Evolutionary conservation across 164 flowering plant genomes (phyloP).

Genomic region (Magnolia sinica): DNA sequence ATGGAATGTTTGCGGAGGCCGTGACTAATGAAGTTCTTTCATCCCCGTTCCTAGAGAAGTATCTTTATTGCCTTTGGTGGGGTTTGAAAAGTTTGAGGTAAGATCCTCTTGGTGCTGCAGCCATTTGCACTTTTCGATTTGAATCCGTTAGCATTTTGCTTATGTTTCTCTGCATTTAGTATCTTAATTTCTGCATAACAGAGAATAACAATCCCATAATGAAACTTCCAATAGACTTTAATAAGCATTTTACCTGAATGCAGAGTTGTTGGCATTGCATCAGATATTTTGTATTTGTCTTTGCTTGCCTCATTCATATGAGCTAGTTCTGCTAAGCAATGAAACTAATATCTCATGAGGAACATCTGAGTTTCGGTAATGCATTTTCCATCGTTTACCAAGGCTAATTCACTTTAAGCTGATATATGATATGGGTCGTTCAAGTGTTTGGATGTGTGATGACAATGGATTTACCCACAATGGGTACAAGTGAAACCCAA

Average conservation of each 20-base stretch:
- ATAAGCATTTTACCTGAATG: not conserved
- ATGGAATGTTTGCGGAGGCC: conserved; percentile 84
- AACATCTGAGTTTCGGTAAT: too few species aligned
- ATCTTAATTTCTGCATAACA: not conserved
- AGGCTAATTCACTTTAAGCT: too few species aligned
- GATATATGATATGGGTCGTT: too few species aligned
- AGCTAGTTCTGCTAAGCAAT: too few species aligned
- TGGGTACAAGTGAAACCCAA: too few species aligned
- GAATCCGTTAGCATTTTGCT: not conserved
- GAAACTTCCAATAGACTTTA: not conserved
- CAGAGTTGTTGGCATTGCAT: not conserved
- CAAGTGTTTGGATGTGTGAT: too few species aligned
- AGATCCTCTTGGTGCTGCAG: not conserved
- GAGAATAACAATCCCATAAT: not conserved
- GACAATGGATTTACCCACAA: too few species aligned
- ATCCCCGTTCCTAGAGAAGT: conserved; percentile 46
- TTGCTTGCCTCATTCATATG: not conserved
- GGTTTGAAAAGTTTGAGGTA: conserved; percentile 86
- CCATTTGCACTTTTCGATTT: not conserved
- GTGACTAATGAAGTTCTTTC: conserved; percentile 59
- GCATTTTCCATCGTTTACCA: too few species aligned
- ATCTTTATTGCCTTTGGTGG: conserved; percentile 95
- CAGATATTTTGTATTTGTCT: not conserved
- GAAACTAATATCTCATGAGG: too few species aligned
- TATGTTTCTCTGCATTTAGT: not conserved